These are phyloP conservation scores for Falciphora oryzae DNA, from an alignment of 2,329 filamentous ascomycete species.

Conservation along the genomic window DNA sequence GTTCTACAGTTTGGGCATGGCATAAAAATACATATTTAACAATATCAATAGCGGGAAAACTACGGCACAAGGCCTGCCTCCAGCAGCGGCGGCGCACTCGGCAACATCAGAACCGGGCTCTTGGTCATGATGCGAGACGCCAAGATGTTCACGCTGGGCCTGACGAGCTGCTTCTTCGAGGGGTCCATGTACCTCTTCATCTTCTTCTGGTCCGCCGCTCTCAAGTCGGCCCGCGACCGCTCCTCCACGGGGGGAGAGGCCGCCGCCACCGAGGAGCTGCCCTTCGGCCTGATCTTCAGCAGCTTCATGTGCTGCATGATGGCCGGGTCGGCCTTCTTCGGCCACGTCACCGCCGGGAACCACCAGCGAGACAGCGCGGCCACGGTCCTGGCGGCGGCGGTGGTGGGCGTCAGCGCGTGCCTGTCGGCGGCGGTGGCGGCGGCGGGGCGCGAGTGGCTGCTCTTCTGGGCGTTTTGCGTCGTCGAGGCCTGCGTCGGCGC, in stretches of 20 bases:
- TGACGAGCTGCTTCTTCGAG: constrained; percentile 53
- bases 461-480: constrained; percentile 52
- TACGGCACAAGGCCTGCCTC: constrained; percentile 17
- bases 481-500: constrained; percentile 52
- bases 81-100: constrained; percentile 11
- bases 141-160: constrained; percentile 42
- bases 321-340: constrained; percentile 46
- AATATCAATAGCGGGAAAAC: constrained; percentile 20
- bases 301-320: constrained; percentile 53
- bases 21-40: too few relatives aligned
- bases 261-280: constrained; percentile 22
- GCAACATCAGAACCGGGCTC: constrained; percentile 18
- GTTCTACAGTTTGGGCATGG: too few relatives aligned
- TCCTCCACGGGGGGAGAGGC: constrained; percentile 12
- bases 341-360: constrained; percentile 21
- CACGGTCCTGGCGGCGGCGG: constrained; percentile 28
- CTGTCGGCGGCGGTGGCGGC: constrained; percentile 35
- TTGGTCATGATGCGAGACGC: constrained; percentile 31
- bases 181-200: constrained; percentile 58
- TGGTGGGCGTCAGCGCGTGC: constrained; percentile 27
- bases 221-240: constrained; percentile 35
- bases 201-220: constrained; percentile 54
- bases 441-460: constrained; percentile 33
- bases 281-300: constrained; percentile 47
- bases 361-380: constrained; percentile 19